These are phyloP conservation scores for Sclerotinia trifoliorum DNA, from an alignment of 2,329 filamentous ascomycete genomes.

Conservation along the genomic window DNA sequence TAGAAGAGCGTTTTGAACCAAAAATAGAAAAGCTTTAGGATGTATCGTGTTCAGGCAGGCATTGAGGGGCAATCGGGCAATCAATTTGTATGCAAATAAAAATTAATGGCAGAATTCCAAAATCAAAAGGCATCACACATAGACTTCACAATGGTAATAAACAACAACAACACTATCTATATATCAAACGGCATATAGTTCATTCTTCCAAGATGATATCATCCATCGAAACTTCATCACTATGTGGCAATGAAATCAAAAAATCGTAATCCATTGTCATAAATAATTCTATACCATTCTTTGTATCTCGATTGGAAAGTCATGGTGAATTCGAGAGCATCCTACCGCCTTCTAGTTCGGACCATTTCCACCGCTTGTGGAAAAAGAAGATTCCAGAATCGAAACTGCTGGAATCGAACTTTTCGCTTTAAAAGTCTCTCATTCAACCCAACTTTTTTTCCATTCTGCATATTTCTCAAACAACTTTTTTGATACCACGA, in stretches of 20 bases:
- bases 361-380: not conserved
- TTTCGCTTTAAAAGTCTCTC: slow-evolving; percentile 24
- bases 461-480: slow-evolving; percentile 21
- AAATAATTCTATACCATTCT: not conserved
- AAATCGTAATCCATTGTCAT: not conserved
- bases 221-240: not conserved
- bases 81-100: not conserved
- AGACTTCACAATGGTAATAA: not conserved
- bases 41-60: no score
- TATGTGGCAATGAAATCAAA: not conserved
- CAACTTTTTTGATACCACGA: slow-evolving; percentile 17
- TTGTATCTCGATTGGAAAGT: not conserved
- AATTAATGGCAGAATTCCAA: no score
- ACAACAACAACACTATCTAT: not conserved
- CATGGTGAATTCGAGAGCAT: slow-evolving; percentile 5
- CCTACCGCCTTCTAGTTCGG: slow-evolving; percentile 10
- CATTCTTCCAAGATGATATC: not conserved
- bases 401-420: slow-evolving; percentile 24
- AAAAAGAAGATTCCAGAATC: slow-evolving; percentile 25
- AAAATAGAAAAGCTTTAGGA: no score
- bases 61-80: no score
- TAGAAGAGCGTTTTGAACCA: no score
- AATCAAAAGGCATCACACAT: no score
- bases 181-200: not conserved
- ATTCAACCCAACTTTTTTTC: slow-evolving; percentile 23